Evolutionary conservation across 2,329 filamentous ascomycete species (phyloP).

Genomic region (Pyrenophora teres): DNA sequence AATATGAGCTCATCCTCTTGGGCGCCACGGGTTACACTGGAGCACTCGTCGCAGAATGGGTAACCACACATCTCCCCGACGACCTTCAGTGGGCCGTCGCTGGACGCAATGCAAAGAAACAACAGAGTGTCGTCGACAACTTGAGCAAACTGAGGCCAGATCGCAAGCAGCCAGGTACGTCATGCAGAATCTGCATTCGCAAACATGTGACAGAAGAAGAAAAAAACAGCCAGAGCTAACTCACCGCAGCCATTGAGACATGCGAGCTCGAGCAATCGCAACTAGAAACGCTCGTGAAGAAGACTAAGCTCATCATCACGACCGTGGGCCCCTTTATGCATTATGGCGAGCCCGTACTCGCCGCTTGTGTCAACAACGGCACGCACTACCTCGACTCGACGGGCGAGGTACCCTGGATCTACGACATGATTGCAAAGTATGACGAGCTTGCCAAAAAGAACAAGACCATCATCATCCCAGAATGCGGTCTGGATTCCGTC

Average conservation of each 20-base stretch:
- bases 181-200: neutral
- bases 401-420: slow-evolving; percentile 68
- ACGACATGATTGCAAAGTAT: slow-evolving; percentile 65
- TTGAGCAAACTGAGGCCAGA: slow-evolving; percentile 71
- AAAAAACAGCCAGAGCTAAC: slow-evolving; percentile 2
- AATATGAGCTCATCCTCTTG: slow-evolving; percentile 69
- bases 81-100: slow-evolving; percentile 87
- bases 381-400: slow-evolving; percentile 72
- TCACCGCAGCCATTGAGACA: slow-evolving; percentile 46
- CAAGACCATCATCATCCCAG: slow-evolving; percentile 64
- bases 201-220: neutral
- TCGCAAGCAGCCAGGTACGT: slow-evolving; percentile 69
- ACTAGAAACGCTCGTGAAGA: slow-evolving; percentile 57
- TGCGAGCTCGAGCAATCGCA: slow-evolving; percentile 54
- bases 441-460: slow-evolving; percentile 63
- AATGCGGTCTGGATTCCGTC: slow-evolving; percentile 65
- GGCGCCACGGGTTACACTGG: slow-evolving; percentile 85
- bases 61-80: slow-evolving; percentile 71
- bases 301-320: slow-evolving; percentile 63
- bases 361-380: slow-evolving; percentile 66
- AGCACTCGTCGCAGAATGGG: slow-evolving; percentile 74
- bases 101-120: slow-evolving; percentile 77
- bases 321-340: slow-evolving; percentile 67
- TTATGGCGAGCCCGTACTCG: slow-evolving; percentile 67
- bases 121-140: slow-evolving; percentile 69